These are phyloP conservation scores for Boletus nobilissimus DNA, from an alignment of 1,284 basidiomycete species.

Conservation along the genomic window DNA sequence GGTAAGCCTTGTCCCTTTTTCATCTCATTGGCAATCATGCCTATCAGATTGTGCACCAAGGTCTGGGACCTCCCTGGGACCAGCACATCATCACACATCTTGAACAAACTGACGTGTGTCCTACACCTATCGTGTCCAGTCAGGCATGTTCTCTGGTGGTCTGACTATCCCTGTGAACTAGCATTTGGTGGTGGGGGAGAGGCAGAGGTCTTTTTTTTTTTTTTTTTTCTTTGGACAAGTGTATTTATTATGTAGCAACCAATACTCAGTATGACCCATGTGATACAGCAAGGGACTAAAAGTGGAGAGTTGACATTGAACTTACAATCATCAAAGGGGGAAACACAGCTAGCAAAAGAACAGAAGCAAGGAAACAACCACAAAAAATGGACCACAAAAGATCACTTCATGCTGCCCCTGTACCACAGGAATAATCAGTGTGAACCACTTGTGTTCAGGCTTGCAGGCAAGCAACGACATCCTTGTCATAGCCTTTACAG, in stretches of 20 bases:
- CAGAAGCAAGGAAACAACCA: not conserved
- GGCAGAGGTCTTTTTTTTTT: constrained; percentile 43
- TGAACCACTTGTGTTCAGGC: constrained; percentile 3
- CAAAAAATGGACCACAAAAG: not conserved
- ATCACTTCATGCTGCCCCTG: not conserved
- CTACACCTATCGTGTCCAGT: constrained; percentile 82
- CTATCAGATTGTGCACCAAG: constrained; percentile 49
- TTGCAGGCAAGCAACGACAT: not conserved
- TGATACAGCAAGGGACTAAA: too few relatives aligned
- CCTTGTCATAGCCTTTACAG: not conserved
- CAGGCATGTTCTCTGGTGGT: constrained; percentile 81
- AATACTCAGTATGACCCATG: too few relatives aligned
- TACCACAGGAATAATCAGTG: constrained; percentile 5
- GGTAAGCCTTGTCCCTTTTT: constrained; percentile 49
- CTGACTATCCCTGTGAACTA: constrained; percentile 82
- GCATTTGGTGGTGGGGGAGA: constrained; percentile 58
- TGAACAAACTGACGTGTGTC: constrained; percentile 73
- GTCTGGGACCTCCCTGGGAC: constrained; percentile 80
- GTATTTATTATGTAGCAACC: too few relatives aligned
- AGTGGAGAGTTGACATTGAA: too few relatives aligned
- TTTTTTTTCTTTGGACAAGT: too few relatives aligned
- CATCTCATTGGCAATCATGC: not conserved
- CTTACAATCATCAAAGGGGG: too few relatives aligned
- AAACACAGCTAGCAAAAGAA: not conserved
- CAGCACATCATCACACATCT: constrained; percentile 60